Percentiles rank a stretch among this genome's conserved stretches.
phyloP scores from a whole-genome alignment of 371 early-diverging fungal species.

The Entomophthora muscae region DNA sequence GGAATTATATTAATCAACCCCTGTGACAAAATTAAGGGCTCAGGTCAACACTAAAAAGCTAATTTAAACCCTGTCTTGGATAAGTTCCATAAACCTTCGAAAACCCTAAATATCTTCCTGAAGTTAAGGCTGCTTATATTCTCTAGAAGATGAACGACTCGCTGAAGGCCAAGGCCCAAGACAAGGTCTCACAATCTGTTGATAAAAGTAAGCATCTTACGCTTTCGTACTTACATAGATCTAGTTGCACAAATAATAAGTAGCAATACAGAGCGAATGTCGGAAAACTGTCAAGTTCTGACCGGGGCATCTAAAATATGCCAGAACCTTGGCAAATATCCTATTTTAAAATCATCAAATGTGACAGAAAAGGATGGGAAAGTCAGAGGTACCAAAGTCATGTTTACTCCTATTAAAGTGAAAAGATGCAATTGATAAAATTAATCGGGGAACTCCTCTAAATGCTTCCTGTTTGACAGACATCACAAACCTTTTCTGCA shows the following conservation, averaged over 20 bases:
- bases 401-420: neutral
- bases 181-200: neutral
- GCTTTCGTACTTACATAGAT: neutral
- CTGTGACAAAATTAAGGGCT: no score
- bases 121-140: no score
- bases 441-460: neutral
- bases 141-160: neutral
- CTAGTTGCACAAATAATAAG: slow-evolving; percentile 3
- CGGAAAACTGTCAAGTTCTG: neutral
- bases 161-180: neutral
- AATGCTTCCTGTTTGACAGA: neutral
- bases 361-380: neutral
- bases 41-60: no score
- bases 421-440: neutral
- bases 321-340: neutral
- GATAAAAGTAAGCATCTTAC: neutral
- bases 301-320: neutral
- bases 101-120: no score
- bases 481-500: neutral
- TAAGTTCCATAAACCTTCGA: no score
- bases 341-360: neutral
- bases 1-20: no score
- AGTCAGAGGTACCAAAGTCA: slow-evolving; percentile 2
- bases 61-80: no score
- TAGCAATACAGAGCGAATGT: neutral